A percentile compares a stretch with the other conserved stretches of the same genome.
phyloP scores from a whole-genome alignment of 768 basidiomycete genomes.

The Lactarius vividus region DNA sequence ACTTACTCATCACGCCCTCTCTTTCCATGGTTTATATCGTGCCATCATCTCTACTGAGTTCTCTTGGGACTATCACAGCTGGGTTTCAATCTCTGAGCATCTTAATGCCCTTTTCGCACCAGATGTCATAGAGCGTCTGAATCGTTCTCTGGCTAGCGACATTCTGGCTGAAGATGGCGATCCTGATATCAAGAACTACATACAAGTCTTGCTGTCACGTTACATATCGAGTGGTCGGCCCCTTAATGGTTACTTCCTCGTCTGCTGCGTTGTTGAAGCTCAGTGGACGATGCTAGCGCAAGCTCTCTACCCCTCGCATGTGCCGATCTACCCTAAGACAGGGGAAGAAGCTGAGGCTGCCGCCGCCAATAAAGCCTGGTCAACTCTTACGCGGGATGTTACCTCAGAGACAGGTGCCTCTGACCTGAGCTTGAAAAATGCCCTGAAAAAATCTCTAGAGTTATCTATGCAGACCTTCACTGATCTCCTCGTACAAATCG shows the following conservation, averaged over 20 bases:
- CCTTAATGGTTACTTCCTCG: slow-evolving; percentile 80
- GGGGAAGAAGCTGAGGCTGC: slow-evolving; percentile 63
- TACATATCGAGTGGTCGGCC: slow-evolving; percentile 77
- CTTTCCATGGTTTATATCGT: slow-evolving; percentile 83
- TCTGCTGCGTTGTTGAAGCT: slow-evolving; percentile 86
- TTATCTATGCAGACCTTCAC: slow-evolving; percentile 74
- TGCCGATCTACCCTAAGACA: slow-evolving; percentile 13
- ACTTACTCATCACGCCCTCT: slow-evolving; percentile 72
- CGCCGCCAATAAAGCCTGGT: slow-evolving; percentile 83
- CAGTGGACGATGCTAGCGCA: slow-evolving; percentile 85
- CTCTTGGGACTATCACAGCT: slow-evolving; percentile 67
- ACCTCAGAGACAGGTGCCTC: slow-evolving; percentile 43
- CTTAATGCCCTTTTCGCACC: slow-evolving; percentile 62
- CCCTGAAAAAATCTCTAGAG: slow-evolving; percentile 48
- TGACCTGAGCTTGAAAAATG: slow-evolving; percentile 29
- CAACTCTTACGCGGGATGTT: slow-evolving; percentile 56
- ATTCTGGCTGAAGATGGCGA: slow-evolving; percentile 51
- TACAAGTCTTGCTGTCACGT: slow-evolving; percentile 68
- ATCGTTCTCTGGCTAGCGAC: slow-evolving; percentile 64
- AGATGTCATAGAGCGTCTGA: slow-evolving; percentile 68
- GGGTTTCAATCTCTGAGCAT: slow-evolving; percentile 52
- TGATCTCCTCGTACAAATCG: slow-evolving; percentile 73
- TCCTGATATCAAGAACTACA: slow-evolving; percentile 53
- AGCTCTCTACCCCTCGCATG: slow-evolving; percentile 43
- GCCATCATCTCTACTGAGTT: slow-evolving; percentile 79